These are phyloP conservation scores for Polychytrium aggregatum DNA, from an alignment of 192 early-diverging fungal species.

Conservation along the genomic window DNA sequence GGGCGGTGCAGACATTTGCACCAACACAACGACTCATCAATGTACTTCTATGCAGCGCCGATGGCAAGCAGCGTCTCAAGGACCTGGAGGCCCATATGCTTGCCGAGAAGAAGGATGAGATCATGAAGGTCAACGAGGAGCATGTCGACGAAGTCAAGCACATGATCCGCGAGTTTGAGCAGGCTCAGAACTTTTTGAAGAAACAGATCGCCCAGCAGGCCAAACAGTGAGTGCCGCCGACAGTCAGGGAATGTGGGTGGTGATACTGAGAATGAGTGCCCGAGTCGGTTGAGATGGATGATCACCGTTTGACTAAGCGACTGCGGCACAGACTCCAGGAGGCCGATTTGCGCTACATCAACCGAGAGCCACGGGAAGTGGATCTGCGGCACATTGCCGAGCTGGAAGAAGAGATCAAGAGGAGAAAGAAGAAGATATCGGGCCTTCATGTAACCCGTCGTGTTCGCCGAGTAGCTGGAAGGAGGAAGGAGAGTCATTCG, in stretches of 20 bases:
- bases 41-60: constrained; percentile 4
- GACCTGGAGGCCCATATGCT: constrained; percentile 6
- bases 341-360: constrained; percentile 42
- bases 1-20: too few species aligned
- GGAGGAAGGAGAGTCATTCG: too few species aligned
- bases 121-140: constrained; percentile 21
- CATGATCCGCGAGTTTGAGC: constrained; percentile 44
- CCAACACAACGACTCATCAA: too few species aligned
- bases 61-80: constrained; percentile 10
- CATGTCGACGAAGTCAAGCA: constrained; percentile 33
- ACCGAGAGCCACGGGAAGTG: constrained; percentile 42
- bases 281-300: neutral
- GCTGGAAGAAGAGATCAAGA: constrained; percentile 31
- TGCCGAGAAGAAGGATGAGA: constrained; percentile 12
- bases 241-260: constrained; percentile 1
- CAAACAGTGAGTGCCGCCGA: constrained; percentile 21
- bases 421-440: constrained; percentile 22
- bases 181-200: constrained; percentile 40
- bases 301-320: too few species aligned
- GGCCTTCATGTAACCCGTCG: too few species aligned
- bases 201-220: constrained; percentile 30
- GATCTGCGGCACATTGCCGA: constrained; percentile 32
- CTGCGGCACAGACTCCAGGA: constrained; percentile 31
- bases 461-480: too few species aligned
- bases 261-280: constrained; percentile 1